Base-by-base conservation (phyloP, 2,329 filamentous ascomycete species). In the Aspergillus terreus region DNA sequence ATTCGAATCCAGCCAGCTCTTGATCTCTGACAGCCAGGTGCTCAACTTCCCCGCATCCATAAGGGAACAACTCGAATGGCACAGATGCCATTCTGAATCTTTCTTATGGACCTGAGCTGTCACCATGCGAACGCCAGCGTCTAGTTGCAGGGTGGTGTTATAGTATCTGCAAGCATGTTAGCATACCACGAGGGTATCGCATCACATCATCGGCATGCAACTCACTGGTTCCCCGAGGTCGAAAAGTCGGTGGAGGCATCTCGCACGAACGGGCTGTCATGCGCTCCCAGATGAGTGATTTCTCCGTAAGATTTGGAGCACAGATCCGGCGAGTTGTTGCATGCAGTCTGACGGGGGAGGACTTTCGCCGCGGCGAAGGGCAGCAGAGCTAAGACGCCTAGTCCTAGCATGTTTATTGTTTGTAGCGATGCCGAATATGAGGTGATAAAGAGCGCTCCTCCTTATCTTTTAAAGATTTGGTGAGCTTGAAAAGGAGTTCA, bases 311-410 rank as follows among this genome's bases (percentile, higher is more conserved):
- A 73, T 57, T 82, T 82, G 55, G 73, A 76, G 76, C 90, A 94
- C 38, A 94, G 80, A 41, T 78, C 74, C 0, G 88, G 87, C 1
- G 87, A 90, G 76, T 92, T 92, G 74, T 94, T 94, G 80, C 90
- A 94, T 30, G 84, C 82, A 19, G 71, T 71, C 10, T 69, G 51
- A 53, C 58, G 74, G 54, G 58, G 67, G 49, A 50, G 58, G 30
- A 68, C 56, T 41, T 60, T 62, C 44, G 66, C 67, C 11, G 63
- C 58, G 9, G 56, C 62, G 15, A 64, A 53, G 12, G 65, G 62
- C 25, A 70, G 53, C 41, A 70, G 58, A 12, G 64, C 56, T 49
- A 71, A 57, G n/a, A 68, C 23, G 32, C 55, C 52, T 17, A 67
- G 54, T 47, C 56, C 51, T 52, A 59, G 61, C 69, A 72, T 71